These are phyloP conservation scores for Acanthamoeba royreba DNA, from an alignment of 208 protist species.

Conservation along the genomic window DNA sequence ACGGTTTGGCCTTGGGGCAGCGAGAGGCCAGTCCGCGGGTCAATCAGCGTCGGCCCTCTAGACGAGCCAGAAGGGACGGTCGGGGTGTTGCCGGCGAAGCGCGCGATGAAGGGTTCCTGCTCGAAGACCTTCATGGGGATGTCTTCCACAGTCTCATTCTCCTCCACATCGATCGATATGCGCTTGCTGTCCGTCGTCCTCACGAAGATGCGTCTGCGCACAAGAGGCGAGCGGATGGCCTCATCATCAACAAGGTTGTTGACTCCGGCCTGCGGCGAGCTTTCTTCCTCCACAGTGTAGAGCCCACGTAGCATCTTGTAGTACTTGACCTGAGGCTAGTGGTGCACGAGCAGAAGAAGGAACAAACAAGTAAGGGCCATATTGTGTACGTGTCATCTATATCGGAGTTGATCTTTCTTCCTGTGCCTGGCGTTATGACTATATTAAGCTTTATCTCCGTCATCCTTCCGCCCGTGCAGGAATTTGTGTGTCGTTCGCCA, in stretches of 20 bases:
- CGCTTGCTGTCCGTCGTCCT: not conserved
- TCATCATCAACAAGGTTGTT: not conserved
- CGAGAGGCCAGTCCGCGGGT: not conserved
- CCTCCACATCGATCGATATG: not conserved
- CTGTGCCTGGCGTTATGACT: no score
- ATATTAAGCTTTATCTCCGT: no score
- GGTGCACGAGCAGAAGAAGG: no score
- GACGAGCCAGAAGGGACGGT: not conserved
- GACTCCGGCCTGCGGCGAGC: not conserved
- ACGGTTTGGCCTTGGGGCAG: not conserved
- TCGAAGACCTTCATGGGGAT: conserved; percentile 3
- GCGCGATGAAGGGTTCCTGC: not conserved
- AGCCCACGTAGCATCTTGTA: no score
- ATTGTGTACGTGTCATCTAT: no score
- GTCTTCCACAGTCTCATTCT: not conserved
- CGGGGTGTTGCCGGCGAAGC: not conserved
- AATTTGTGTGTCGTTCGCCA: no score
- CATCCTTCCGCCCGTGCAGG: no score
- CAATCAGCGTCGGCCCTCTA: not conserved
- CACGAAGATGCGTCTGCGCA: not conserved
- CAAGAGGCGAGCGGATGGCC: not conserved
- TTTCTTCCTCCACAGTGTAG: not conserved
- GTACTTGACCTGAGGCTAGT: no score
- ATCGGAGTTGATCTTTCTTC: no score
- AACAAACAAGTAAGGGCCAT: no score